Evolutionary conservation across 257 asterid species (phyloP).

Genomic region (Gentiana macrophylla): DNA sequence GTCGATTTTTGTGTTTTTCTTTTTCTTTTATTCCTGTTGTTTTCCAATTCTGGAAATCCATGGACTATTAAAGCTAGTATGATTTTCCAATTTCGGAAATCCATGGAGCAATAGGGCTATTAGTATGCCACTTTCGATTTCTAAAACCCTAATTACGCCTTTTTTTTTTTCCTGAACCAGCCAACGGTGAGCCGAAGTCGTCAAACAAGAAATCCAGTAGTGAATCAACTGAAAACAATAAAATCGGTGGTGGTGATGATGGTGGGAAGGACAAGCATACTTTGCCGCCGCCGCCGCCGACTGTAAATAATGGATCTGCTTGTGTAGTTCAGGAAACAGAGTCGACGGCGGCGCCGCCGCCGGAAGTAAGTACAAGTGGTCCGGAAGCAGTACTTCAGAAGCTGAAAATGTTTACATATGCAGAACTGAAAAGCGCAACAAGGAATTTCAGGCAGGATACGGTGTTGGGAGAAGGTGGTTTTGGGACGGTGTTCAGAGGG

Average conservation of each 20-base stretch:
- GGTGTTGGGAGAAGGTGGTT: conserved; percentile 38
- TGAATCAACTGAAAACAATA: neutral
- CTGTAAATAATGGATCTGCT: neutral
- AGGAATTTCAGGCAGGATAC: conserved; percentile 34
- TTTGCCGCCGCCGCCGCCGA: neutral
- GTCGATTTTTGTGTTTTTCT: too few relatives aligned
- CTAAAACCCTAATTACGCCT: too few relatives aligned
- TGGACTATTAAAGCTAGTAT: too few relatives aligned
- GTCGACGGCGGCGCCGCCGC: neutral
- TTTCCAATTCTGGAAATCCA: neutral
- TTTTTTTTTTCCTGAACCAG: too few relatives aligned
- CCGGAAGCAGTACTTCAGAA: conserved; percentile 10
- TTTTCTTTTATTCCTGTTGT: neutral
- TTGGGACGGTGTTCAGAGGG: conserved; percentile 37
- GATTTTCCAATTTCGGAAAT: too few relatives aligned
- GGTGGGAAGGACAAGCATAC: neutral
- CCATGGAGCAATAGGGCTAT: too few relatives aligned
- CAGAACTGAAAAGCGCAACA: conserved; percentile 24
- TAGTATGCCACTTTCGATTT: too few relatives aligned
- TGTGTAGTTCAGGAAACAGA: neutral
- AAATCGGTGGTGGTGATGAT: neutral
- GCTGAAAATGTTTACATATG: conserved; percentile 19
- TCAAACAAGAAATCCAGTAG: too few relatives aligned
- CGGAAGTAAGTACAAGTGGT: conserved; percentile 3
- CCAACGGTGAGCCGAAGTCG: too few relatives aligned